Base-by-base conservation (phyloP, 768 basidiomycete species). In the Kwoniella sp. region DNA sequence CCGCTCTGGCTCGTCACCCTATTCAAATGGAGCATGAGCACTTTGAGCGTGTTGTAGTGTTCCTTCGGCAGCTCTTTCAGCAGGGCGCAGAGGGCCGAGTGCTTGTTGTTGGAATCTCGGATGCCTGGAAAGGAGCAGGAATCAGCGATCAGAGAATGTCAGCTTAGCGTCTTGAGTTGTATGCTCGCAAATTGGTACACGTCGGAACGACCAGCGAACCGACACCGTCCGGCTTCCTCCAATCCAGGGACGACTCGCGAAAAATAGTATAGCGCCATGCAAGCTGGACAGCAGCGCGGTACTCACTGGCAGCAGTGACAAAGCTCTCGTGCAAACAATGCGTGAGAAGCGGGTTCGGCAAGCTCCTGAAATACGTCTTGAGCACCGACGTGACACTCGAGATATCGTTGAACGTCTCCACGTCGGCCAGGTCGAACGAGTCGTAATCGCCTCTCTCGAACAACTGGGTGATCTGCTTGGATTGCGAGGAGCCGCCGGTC, bases 351-450 rank as follows among this genome's bases (percentile, higher is more conserved):
- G 96, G 96, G 56, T 90, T 86, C 17, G 95, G 94, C 38, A 99
- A 83, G n/a, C 88, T 85, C 29, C 96, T 87, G 86, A 99, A 91
- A 82, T 97, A 98, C 37, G 89, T 91, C 84, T 99, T 98, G 75
- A 99, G 85, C 29, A 97, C 94, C 26, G 93, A 95, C 0, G 96
- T 99, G 66, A 97, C 88, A 66, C 92, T 93, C 79, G 91, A 93
- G 65, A 99, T 92, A 80, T 99, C 96, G 83, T 95, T 97, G 85
- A 97, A 99, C 26, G 88, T 85, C 73, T 95, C 90, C 3, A 85
- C 82, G 79, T 99, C 93, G 52, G 85, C 84, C 37, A 98, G 86
- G 75, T 98, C 93, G 78, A 99, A 98, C 0, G 91, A 84, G 17
- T 84, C 78, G 79, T 96, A 95, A 79, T 95, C 89, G 59, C 92